Base-by-base conservation (phyloP, 306 rosid species). In the Sicyos edulis region DNA sequence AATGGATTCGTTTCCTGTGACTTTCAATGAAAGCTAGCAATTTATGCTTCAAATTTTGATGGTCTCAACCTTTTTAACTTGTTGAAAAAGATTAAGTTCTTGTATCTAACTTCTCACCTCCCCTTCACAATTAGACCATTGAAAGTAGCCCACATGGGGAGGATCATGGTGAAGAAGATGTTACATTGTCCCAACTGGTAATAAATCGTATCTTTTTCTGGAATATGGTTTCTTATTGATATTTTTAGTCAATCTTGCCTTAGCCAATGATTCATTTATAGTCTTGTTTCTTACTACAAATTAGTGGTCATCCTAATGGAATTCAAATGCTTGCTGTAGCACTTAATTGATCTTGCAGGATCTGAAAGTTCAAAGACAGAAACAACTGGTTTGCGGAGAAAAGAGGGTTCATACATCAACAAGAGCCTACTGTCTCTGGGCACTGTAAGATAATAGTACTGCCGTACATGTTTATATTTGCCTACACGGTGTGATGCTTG, bases 271-370 rank as follows among this genome's bases (percentile, higher is more conserved):
- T 75, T 34, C 63, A 58, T 45, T 34, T 70, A 45, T 16, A 59
- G 5, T 65, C 51, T 64, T 59, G 49, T 29, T 8, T 65, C 17
- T 68, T 61, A 59, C 45, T 47, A 47, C 21, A 53, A 12, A 70
- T 32, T 70, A 72, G 72, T 68, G 54, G 42, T n/a, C 75, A 65
- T 60, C 53, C 56, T 29, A 61, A 34, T 70, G 57, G 71, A 72
- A 71, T 72, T 60, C 67, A 34, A 59, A 69, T 76, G 74, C 71
- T 16, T 60, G 49, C 78, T 86, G 81, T 91, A 91, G 96, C 95
- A 91, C 81, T 88, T 91, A 82, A 91, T 91, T 83, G 96, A 91
- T 82, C 96, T 91, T 72, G 96, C 96, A 71, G 96, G 96, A 40
- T 91, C 95, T 75, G 96, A 91, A 88, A 91, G 96, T 78, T 91